A percentile compares a stretch with the other conserved stretches of the same genome.
These are phyloP conservation scores for Spathaspora hagerdaliae DNA, from an alignment of 805 yeast species.

Conservation along the genomic window DNA sequence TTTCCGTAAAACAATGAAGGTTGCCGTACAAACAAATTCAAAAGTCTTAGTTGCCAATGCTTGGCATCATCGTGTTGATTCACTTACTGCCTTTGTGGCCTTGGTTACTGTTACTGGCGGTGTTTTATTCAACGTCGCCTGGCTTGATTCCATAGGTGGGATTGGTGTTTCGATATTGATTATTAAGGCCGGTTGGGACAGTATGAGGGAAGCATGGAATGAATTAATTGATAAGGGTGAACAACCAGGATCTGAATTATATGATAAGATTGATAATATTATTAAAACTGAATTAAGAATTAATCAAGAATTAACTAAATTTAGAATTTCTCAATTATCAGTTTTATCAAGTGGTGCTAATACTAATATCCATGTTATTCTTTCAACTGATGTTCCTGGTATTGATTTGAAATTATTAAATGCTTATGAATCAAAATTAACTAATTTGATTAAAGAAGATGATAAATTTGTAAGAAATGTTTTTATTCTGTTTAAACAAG, in stretches of 20 bases:
- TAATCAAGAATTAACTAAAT: conserved; percentile 21
- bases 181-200: conserved; percentile 78
- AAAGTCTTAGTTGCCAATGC: conserved; percentile 94
- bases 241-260: conserved; percentile 47
- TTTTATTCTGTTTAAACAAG: conserved; percentile 27
- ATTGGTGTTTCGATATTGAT: conserved; percentile 77
- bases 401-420: conserved; percentile 27
- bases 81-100: conserved; percentile 88
- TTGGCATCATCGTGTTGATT: conserved; percentile 97
- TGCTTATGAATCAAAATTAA: conserved; percentile 28
- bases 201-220: conserved; percentile 62
- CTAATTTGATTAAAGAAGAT: conserved; percentile 29
- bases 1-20: conserved; percentile 73
- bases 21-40: conserved; percentile 75
- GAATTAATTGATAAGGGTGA: conserved; percentile 79
- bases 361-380: conserved; percentile 33
- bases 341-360: conserved; percentile 60
- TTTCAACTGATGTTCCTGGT: conserved; percentile 23
- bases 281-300: conserved; percentile 27
- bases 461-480: conserved; percentile 43
- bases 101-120: conserved; percentile 84
- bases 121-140: conserved; percentile 66
- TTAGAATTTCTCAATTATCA: conserved; percentile 37
- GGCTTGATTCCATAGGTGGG: conserved; percentile 94
- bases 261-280: conserved; percentile 35